Conservation (phyloP, 2,329 filamentous ascomycete genomes). For the Paracoccidioides lutzii region DNA sequence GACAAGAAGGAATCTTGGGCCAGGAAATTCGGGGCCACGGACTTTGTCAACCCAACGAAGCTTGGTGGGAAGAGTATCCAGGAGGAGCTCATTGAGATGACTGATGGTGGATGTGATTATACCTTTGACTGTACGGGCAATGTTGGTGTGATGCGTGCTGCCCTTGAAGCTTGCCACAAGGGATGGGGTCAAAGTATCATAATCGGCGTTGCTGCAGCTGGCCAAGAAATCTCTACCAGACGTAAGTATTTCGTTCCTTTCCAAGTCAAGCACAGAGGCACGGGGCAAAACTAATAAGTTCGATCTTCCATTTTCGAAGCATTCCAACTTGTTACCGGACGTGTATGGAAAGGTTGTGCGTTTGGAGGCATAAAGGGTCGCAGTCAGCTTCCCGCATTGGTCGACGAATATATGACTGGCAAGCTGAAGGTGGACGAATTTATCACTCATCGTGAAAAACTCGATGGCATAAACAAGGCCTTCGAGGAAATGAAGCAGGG, state of each 20-base stretch:
- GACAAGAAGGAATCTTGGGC: constrained; percentile 82
- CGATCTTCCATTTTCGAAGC: constrained; percentile 38
- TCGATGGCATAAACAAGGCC: constrained; percentile 74
- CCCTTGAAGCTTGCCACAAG: constrained; percentile 97
- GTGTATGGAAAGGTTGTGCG: constrained; percentile 94
- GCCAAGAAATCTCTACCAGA: constrained; percentile 86
- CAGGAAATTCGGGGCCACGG: constrained; percentile 85
- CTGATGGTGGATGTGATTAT: constrained; percentile 94
- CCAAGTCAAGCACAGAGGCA: no score
- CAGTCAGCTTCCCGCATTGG: constrained; percentile 74
- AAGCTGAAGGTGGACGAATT: constrained; percentile 97
- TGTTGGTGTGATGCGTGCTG: constrained; percentile 86
- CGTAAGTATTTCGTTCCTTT: constrained; percentile 48
- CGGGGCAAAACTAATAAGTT: background rate
- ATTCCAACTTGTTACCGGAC: constrained; percentile 96
- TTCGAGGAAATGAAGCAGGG: constrained; percentile 92
- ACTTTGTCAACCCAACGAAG: constrained; percentile 90
- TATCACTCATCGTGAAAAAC: constrained; percentile 84
- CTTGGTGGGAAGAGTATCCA: constrained; percentile 65
- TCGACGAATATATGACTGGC: constrained; percentile 78
- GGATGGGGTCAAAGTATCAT: constrained; percentile 97
- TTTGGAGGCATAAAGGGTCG: constrained; percentile 98
- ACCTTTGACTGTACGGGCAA: constrained; percentile 99
- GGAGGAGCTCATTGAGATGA: constrained; percentile 92
- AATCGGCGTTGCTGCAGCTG: constrained; percentile 91